Evolutionary conservation across 164 flowering plant genomes (phyloP).

Genomic region (Magnolia kwangsiensis): DNA sequence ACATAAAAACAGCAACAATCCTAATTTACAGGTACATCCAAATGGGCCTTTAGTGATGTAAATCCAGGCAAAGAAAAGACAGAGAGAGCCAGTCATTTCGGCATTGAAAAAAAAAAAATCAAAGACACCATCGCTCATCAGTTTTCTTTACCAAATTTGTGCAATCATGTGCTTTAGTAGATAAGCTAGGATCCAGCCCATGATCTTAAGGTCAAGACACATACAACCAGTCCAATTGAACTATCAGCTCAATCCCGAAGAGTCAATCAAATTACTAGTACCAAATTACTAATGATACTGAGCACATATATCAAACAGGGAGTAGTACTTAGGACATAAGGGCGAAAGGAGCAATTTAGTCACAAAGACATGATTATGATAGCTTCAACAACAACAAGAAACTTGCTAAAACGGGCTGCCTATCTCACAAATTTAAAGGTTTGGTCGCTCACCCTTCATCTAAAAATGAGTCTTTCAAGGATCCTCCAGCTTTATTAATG

Average conservation of each 20-base stretch:
- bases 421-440: not conserved
- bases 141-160: too few relatives aligned
- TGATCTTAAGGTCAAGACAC: too few relatives aligned
- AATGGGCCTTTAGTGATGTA: too few relatives aligned
- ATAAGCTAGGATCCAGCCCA: too few relatives aligned
- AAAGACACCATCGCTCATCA: too few relatives aligned
- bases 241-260: too few relatives aligned
- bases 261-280: not conserved
- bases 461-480: conserved; percentile 82
- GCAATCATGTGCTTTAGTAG: too few relatives aligned
- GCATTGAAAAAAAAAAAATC: not conserved
- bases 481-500: conserved; percentile 97
- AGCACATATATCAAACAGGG: not conserved
- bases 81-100: not conserved
- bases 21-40: too few relatives aligned
- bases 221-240: too few relatives aligned
- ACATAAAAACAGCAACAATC: too few relatives aligned
- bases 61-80: too few relatives aligned
- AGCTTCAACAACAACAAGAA: not conserved
- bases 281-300: not conserved
- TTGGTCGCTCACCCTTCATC: conserved; percentile 79
- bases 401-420: not conserved
- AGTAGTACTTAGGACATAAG: not conserved
- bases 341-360: not conserved
- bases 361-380: not conserved